These are phyloP conservation scores for Aschersonia sp. DNA, from an alignment of 2,329 filamentous ascomycete genomes.

Conservation along the genomic window DNA sequence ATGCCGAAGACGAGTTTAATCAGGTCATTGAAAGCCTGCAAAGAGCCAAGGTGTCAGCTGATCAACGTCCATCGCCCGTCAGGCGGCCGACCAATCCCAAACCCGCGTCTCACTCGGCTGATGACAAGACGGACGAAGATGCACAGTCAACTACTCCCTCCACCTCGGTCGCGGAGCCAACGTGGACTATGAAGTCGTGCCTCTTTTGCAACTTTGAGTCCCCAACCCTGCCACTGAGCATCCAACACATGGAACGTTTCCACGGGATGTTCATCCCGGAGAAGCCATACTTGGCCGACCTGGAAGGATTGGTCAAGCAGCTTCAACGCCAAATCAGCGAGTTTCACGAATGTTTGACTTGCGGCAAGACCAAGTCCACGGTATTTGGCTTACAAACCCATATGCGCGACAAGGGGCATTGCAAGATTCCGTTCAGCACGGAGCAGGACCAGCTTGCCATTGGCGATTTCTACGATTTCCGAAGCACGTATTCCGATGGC, in stretches of 20 bases:
- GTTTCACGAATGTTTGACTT: conserved; percentile 74
- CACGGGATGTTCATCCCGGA: conserved; percentile 97
- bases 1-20: conserved; percentile 61
- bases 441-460: conserved; percentile 88
- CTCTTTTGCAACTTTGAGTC: conserved; percentile 89
- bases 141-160: conserved; percentile 27
- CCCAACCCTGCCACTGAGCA: conserved; percentile 58
- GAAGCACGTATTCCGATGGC: conserved; percentile 81
- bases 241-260: conserved; percentile 78
- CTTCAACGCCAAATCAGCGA: conserved; percentile 69
- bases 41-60: conserved; percentile 50
- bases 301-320: conserved; percentile 67
- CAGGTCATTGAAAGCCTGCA: conserved; percentile 67
- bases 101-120: conserved; percentile 20
- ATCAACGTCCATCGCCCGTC: conserved; percentile 32
- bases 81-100: conserved; percentile 39
- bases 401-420: conserved; percentile 94
- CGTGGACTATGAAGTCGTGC: conserved; percentile 42
- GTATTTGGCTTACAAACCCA: conserved; percentile 79
- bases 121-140: conserved; percentile 20
- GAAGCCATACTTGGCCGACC: conserved; percentile 64
- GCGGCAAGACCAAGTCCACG: conserved; percentile 68
- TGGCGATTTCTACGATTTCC: conserved; percentile 94
- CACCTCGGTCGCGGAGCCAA: conserved; percentile 17
- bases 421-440: conserved; percentile 83